phyloP scores from a whole-genome alignment of 371 early-diverging fungal genomes.

The Mortierella sp. region DNA sequence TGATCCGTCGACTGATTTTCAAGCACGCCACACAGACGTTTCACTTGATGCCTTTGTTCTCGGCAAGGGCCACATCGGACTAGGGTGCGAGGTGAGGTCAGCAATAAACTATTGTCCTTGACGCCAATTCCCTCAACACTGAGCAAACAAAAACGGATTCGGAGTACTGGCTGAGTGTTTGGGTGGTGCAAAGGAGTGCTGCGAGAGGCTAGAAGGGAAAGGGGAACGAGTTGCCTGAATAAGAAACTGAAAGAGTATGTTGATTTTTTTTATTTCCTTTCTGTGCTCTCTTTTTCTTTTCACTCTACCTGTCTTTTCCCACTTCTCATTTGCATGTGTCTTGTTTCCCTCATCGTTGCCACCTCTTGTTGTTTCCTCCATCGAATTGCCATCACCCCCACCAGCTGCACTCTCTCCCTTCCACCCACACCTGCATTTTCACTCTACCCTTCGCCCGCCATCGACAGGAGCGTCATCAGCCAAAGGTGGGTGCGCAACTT shows the following conservation, averaged over 20 bases:
- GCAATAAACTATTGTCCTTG: background rate
- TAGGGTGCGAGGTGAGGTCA: background rate
- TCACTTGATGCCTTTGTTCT: slow-evolving; percentile 51
- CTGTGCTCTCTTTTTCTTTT: slow-evolving; percentile 7
- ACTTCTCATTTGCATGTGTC: slow-evolving; percentile 4
- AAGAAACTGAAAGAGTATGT: background rate
- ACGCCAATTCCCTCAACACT: background rate
- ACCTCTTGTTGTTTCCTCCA: background rate
- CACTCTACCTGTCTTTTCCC: background rate
- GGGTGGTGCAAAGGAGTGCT: background rate
- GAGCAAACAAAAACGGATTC: background rate
- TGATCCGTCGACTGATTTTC: slow-evolving; percentile 41
- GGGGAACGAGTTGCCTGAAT: background rate
- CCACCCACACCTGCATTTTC: background rate
- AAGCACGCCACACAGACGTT: slow-evolving; percentile 51
- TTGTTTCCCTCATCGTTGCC: background rate
- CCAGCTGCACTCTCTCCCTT: background rate
- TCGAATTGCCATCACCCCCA: background rate
- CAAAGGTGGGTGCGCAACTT: slow-evolving; percentile 11
- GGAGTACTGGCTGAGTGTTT: too few relatives aligned
- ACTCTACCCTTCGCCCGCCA: background rate
- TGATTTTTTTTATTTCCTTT: background rate
- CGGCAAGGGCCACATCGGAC: background rate
- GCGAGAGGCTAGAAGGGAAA: background rate
- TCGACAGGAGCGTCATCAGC: slow-evolving; percentile 4